Percentiles rank a stretch among this genome's conserved stretches.
Conservation (phyloP, 306 rosid species). For the Corylus avellana region DNA sequence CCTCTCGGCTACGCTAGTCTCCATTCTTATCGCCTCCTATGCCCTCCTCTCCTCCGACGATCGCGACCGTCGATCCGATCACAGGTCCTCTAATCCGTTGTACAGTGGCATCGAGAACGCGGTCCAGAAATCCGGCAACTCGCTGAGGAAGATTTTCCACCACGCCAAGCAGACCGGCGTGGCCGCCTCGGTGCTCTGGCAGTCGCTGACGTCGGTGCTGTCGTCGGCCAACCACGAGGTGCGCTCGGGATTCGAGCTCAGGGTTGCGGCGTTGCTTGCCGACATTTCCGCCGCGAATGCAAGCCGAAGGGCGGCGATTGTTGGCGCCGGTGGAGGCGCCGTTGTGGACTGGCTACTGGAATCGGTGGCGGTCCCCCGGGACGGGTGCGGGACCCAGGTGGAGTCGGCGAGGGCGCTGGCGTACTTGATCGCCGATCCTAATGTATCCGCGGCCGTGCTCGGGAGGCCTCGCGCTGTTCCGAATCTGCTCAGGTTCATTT, state of each 20-base stretch:
- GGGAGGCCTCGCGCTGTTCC: constrained; percentile 87
- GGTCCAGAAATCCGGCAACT: constrained; percentile 48
- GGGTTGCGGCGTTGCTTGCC: constrained; percentile 86
- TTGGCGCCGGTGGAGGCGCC: constrained; percentile 87
- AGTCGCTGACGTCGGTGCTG: constrained; percentile 75
- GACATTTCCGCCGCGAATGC: constrained; percentile 86
- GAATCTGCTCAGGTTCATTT: constrained; percentile 79
- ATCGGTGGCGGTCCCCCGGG: constrained; percentile 74
- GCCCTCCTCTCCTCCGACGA: constrained; percentile 36
- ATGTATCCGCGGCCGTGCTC: constrained; percentile 72
- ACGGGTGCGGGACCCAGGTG: constrained; percentile 73
- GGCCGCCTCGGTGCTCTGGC: constrained; percentile 84
- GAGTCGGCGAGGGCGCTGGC: constrained; percentile 97
- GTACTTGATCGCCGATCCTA: constrained; percentile 82
- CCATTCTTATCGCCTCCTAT: constrained; percentile 54
- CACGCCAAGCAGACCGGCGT: constrained; percentile 72
- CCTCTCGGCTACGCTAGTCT: constrained; percentile 49
- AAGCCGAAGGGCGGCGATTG: constrained; percentile 77
- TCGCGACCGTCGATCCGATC: constrained; percentile 18
- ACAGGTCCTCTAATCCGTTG: constrained; percentile 39
- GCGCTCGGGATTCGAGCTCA: constrained; percentile 85
- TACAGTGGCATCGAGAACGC: constrained; percentile 46
- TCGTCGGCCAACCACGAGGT: constrained; percentile 95
- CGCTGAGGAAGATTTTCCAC: constrained; percentile 50
- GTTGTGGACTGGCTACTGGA: constrained; percentile 94